A percentile compares a stretch with the other conserved stretches of the same genome.
phyloP scores from a whole-genome alignment of 2,329 filamentous ascomycete genomes.

The Aspergillus proliferans region DNA sequence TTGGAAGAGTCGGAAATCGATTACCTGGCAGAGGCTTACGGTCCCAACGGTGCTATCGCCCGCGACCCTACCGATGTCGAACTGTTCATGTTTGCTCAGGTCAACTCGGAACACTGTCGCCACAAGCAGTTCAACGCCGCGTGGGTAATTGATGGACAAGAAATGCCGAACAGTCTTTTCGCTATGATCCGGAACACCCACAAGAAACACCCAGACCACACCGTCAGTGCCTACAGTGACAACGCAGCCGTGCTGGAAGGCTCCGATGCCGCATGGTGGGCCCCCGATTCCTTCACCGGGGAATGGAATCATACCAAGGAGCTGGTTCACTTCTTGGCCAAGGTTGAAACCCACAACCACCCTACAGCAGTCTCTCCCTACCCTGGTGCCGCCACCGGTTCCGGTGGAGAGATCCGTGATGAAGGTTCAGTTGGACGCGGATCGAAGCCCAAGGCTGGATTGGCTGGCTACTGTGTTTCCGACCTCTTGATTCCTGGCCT shows the following conservation, averaged over 20 bases:
- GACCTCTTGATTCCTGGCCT: slow-evolving; percentile 84
- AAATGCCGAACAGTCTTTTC: slow-evolving; percentile 76
- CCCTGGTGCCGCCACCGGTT: slow-evolving; percentile 87
- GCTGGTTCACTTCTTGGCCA: slow-evolving; percentile 77
- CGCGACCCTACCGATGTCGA: slow-evolving; percentile 79
- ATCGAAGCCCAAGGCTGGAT: slow-evolving; percentile 84
- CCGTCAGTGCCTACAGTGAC: slow-evolving; percentile 94
- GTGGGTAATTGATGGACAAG: slow-evolving; percentile 86
- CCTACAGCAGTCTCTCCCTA: slow-evolving; percentile 93
- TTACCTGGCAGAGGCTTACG: slow-evolving; percentile 83
- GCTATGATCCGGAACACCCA: slow-evolving; percentile 97
- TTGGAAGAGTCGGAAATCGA: slow-evolving; percentile 86
- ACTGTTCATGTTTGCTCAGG: slow-evolving; percentile 98
- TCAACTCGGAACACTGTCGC: slow-evolving; percentile 91
- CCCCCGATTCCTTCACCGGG: slow-evolving; percentile 76
- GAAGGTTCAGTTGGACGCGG: slow-evolving; percentile 91
- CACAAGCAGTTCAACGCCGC: slow-evolving; percentile 94
- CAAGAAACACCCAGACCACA: slow-evolving; percentile 65
- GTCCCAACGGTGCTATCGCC: slow-evolving; percentile 53
- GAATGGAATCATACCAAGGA: slow-evolving; percentile 86
- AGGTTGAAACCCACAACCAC: slow-evolving; percentile 98
- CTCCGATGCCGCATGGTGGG: slow-evolving; percentile 69
- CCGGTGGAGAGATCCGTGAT: slow-evolving; percentile 91
- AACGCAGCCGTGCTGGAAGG: slow-evolving; percentile 91
- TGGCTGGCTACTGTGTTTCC: slow-evolving; percentile 90